Base-by-base conservation (phyloP, 306 rosid genomes). In the Malus orientalis region DNA sequence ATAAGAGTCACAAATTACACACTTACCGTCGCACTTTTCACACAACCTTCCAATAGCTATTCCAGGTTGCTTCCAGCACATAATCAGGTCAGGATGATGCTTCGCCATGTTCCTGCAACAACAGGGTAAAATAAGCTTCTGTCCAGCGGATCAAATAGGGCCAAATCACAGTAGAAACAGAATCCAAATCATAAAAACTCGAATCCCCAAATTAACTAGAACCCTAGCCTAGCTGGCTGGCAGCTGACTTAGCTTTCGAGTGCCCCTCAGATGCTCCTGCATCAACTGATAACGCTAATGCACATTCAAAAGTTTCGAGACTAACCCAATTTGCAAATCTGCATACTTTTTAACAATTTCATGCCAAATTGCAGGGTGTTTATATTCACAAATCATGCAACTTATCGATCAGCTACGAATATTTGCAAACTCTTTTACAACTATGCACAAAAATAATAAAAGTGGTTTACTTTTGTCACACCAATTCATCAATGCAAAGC, bases 61-160 rank as follows among this genome's bases (percentile, higher is more conserved):
- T 77, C 98, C 97, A 1, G 97, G 97, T 80, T 95, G 98, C 83
- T 93, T 91, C 69, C 97, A 84, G 84, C 97, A 89, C 98, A 88
- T 93, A 78, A 93, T 91, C 97, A 93, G 79, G 83, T 93, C 96
- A 65, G 97, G 97, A 81, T 92, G 98, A 84, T 95, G 99, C 86
- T 95, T 95, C 47, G 96, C 97, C 97, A 90, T 80, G 30, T 74
- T 74, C 59, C 60, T 29, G 9, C 77, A 61, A 61, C 77, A 23
- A 42, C 11, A 3, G 19, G 54, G 54, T 49, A 15, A 4, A 1
- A 23, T 58, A 22, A 22, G 63, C 11, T 58, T 27, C 63, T 58
- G 63, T 58, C 16, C 14, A 58, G 13, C 63, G 4, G 63, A 23
- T 22, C 11, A 29, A 11, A 58, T 11, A 58, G 30, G 3, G 30